A percentile compares a stretch with the other conserved stretches of the same genome.
phyloP scores from a whole-genome alignment of 306 rosid genomes.

The Abrus pulchellus region DNA sequence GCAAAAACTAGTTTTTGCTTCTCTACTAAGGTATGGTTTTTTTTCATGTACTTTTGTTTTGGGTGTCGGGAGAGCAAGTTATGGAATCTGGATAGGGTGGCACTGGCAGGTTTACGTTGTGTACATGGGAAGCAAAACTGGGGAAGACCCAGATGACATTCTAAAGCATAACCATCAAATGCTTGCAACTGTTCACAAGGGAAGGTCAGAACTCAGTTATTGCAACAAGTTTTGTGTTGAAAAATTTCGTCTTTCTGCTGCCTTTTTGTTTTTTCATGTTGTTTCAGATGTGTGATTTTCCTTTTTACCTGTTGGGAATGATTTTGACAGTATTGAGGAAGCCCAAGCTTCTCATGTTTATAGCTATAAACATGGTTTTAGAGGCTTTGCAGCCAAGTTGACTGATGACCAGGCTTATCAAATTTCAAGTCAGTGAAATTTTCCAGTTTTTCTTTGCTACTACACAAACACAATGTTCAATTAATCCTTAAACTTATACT shows the following conservation, averaged over 20 bases:
- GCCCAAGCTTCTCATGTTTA: conserved; percentile 73
- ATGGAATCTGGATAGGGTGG: conserved; percentile 42
- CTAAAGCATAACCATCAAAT: conserved; percentile 70
- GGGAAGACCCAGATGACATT: conserved; percentile 62
- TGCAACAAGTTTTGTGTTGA: neutral
- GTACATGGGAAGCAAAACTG: conserved; percentile 84
- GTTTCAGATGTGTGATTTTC: conserved; percentile 24
- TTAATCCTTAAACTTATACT: neutral
- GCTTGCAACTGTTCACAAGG: conserved; percentile 70
- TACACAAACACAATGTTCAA: neutral
- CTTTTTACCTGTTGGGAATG: neutral
- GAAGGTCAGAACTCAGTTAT: conserved; percentile 56
- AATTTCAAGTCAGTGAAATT: conserved; percentile 60
- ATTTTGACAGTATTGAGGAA: conserved; percentile 65
- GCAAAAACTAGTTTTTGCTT: conserved; percentile 58
- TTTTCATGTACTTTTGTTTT: conserved; percentile 6
- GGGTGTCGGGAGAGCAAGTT: conserved; percentile 6
- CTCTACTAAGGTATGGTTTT: conserved; percentile 62
- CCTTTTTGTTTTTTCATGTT: neutral
- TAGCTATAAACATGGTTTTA: conserved; percentile 80
- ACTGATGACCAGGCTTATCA: conserved; percentile 70
- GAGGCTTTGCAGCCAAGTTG: conserved; percentile 83
- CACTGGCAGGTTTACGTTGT: conserved; percentile 76
- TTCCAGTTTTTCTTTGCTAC: neutral
- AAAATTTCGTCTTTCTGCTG: neutral